A percentile compares a stretch with the other conserved stretches of the same genome.
phyloP scores from a whole-genome alignment of 2,329 filamentous ascomycete species.

The Phaeosphaeriaceae sp. region DNA sequence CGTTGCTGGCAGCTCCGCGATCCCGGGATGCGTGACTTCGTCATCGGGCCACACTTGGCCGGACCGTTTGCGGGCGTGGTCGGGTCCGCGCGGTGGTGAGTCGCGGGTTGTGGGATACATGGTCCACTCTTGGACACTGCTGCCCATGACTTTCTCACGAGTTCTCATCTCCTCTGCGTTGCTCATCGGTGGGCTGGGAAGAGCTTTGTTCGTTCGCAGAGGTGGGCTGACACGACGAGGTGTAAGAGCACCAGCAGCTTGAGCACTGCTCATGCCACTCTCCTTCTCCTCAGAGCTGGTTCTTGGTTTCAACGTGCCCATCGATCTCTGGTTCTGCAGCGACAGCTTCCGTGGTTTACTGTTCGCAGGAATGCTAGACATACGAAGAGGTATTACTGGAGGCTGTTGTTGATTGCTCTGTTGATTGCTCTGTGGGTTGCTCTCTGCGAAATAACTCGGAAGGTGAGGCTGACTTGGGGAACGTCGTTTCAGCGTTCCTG shows the following conservation, averaged over 20 bases:
- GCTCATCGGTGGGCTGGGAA: constrained; percentile 34
- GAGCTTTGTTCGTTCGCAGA: constrained; percentile 41
- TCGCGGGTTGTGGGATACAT: constrained; percentile 3
- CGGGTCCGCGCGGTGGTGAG: constrained; percentile 10
- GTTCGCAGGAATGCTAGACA: constrained; percentile 43
- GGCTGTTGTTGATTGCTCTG: constrained; percentile 18
- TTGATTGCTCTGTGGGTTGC: constrained; percentile 13
- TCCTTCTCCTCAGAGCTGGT: constrained; percentile 22
- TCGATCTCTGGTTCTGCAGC: constrained; percentile 27
- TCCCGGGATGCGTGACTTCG: constrained; percentile 20
- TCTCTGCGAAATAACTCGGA: constrained; percentile 19
- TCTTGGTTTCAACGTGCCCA: constrained; percentile 15
- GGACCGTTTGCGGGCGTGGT: constrained; percentile 17
- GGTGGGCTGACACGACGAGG: constrained; percentile 24
- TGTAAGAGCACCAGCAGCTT: constrained; percentile 11
- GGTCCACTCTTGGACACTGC: constrained; percentile 1
- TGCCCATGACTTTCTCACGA: constrained; percentile 19
- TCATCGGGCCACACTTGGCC: constrained; percentile 13
- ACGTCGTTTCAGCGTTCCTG: constrained; percentile 19
- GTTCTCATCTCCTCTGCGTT: constrained; percentile 23
- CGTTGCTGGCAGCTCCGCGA: constrained; percentile 25
- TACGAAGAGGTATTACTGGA: constrained; percentile 42
- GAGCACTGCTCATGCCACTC: constrained; percentile 8
- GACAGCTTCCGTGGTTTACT: constrained; percentile 42
- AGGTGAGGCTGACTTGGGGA: constrained; percentile 30